Evolutionary conservation across 352 stramenopile species (phyloP).

Genomic region (Globisporangium nagaii): DNA sequence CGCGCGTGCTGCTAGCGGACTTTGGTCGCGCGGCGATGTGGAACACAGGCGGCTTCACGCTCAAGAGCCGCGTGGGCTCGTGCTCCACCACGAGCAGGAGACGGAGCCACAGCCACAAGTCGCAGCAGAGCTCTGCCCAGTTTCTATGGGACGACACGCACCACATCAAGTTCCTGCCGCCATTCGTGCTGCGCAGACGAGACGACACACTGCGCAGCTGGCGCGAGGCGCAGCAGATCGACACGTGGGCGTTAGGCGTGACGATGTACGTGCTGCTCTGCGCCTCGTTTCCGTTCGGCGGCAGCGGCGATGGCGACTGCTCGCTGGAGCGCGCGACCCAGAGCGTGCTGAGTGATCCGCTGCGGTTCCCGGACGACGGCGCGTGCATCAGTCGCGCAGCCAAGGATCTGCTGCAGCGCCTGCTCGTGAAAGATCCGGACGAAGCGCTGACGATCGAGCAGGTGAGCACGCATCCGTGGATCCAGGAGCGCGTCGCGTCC

Average conservation of each 20-base stretch:
- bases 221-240: constrained; percentile 56
- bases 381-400: constrained; percentile 48
- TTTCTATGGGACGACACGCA: constrained; percentile 63
- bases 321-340: constrained; percentile 24
- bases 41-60: constrained; percentile 17
- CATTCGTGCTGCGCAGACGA: constrained; percentile 35
- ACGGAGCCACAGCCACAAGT: neutral
- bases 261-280: constrained; percentile 70
- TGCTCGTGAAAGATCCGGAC: constrained; percentile 51
- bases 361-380: constrained; percentile 22
- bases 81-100: neutral
- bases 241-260: constrained; percentile 70
- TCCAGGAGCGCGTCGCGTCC: constrained; percentile 41
- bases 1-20: constrained; percentile 52
- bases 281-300: constrained; percentile 48
- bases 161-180: constrained; percentile 58
- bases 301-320: neutral
- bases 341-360: constrained; percentile 21
- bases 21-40: constrained; percentile 59
- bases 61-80: constrained; percentile 13
- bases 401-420: constrained; percentile 44
- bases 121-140: neutral
- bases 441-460: constrained; percentile 55
- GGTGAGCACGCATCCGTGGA: constrained; percentile 58
- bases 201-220: constrained; percentile 32